Base-by-base conservation (phyloP, 2,329 filamentous ascomycete genomes). In the Diaporthe citrichinensis region DNA sequence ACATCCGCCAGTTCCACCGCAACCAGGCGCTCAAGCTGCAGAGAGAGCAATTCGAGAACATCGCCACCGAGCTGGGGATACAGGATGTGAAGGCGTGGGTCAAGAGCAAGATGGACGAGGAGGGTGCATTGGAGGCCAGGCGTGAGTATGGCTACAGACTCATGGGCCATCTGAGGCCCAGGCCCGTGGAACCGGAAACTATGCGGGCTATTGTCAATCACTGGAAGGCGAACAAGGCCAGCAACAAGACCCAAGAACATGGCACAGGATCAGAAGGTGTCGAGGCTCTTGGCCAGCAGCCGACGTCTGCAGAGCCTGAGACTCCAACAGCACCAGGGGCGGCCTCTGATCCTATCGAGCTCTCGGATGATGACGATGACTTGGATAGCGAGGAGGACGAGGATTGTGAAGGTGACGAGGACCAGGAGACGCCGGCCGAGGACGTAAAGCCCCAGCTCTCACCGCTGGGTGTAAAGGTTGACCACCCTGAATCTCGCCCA, bases 101-200 rank as follows among this genome's bases (percentile, higher is more conserved):
- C 8, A 74, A 72, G 67, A 69, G 51, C 68, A 76, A 72, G 31
- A 74, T 76, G 72, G 44, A 62, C 44, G 75, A 74, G 67, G 59
- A 74, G 23, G n/a, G 44, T 25, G 55, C 68, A 3, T 41, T 55
- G 34, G 68, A 73, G 4, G 75, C 75, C 6, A 61, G 75, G 23
- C 73, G 68, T 6, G 59, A 51, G 28, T 53, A 74, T 53, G 75
- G 15, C 5, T 59, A 68, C 15, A 76, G 67, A 34, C 39, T 76
- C 53, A 76, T 75, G 72, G 75, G 75, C 0, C 12, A 72, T 34
- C 44, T 65, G 14, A 49, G 72, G 59, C 73, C 75, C 9, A 75
- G 51, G 17, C 62, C 65, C 10, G 15, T 39, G 0, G 28, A 57
- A 39, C 25, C 44, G 14, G 25, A 57, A 4, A 36, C 25, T 0